phyloP scores from a whole-genome alignment of 2,329 filamentous ascomycete genomes.

The Knoxdaviesia capensis region DNA sequence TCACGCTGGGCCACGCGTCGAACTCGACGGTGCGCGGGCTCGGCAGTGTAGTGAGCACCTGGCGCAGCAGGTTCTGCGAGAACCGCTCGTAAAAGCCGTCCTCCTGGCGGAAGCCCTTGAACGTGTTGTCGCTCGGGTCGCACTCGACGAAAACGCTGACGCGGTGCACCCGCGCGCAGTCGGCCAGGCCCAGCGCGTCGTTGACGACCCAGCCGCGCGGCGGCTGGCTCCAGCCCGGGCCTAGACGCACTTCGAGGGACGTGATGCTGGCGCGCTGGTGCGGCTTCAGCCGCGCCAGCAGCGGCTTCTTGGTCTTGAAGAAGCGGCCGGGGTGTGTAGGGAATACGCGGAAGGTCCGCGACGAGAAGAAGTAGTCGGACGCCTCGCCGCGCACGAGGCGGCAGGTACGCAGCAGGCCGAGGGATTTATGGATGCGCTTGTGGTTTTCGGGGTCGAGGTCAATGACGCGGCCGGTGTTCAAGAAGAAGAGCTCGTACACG shows the following conservation, averaged over 20 bases:
- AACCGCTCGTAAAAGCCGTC: conserved; percentile 54
- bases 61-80: conserved; percentile 32
- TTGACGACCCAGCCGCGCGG: conserved; percentile 53
- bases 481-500: conserved; percentile 46
- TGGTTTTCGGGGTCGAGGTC: conserved; percentile 50
- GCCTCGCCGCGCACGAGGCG: conserved; percentile 42
- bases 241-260: conserved; percentile 48
- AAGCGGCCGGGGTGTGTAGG: conserved; percentile 41
- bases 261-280: conserved; percentile 39
- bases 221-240: conserved; percentile 52
- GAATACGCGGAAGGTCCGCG: conserved; percentile 43
- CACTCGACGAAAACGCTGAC: conserved; percentile 51
- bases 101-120: conserved; percentile 44
- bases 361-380: conserved; percentile 44
- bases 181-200: conserved; percentile 37
- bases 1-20: conserved; percentile 47
- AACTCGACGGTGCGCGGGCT: conserved; percentile 41
- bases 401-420: conserved; percentile 41
- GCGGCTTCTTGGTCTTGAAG: conserved; percentile 54
- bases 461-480: conserved; percentile 29
- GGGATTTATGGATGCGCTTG: conserved; percentile 35
- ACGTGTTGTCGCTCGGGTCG: conserved; percentile 48
- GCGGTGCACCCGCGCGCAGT: conserved; percentile 36
- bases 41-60: conserved; percentile 35
- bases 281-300: conserved; percentile 44